Evolutionary conservation across 1,284 basidiomycete species (phyloP).

Genomic region (Ceratobasidium sp.): DNA sequence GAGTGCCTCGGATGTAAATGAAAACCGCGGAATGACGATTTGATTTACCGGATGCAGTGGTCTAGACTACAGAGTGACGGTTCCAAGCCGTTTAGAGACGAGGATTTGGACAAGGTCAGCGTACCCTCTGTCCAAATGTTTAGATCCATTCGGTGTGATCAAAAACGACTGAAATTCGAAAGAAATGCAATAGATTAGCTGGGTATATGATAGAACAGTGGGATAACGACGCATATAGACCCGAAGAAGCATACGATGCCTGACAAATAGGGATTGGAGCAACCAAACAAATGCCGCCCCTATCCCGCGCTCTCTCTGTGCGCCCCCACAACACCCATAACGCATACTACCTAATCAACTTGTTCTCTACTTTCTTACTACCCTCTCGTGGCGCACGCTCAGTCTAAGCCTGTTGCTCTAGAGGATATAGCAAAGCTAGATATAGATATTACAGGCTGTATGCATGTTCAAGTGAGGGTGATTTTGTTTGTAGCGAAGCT

Average conservation of each 20-base stretch:
- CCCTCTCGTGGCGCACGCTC: background rate
- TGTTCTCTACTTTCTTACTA: no score
- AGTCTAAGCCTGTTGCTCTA: background rate
- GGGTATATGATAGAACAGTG: background rate
- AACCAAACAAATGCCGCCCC: background rate
- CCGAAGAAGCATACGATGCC: background rate
- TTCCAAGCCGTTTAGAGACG: conserved; percentile 1
- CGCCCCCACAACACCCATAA: background rate
- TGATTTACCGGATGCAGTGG: conserved; percentile 3
- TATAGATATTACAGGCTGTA: no score
- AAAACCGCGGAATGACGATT: background rate
- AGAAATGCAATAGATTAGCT: background rate
- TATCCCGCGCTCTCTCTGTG: background rate
- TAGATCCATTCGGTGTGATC: no score
- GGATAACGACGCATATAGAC: background rate
- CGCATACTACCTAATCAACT: background rate
- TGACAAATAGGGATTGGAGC: background rate
- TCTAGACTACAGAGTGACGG: background rate
- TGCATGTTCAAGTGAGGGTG: no score
- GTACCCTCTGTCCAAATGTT: background rate
- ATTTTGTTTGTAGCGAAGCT: no score
- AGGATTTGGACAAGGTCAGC: background rate
- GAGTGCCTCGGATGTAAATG: background rate
- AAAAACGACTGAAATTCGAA: no score
- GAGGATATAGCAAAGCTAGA: no score